Evolutionary conservation across 2,329 filamentous ascomycete genomes (phyloP).

Genomic region (Venturia asperata): DNA sequence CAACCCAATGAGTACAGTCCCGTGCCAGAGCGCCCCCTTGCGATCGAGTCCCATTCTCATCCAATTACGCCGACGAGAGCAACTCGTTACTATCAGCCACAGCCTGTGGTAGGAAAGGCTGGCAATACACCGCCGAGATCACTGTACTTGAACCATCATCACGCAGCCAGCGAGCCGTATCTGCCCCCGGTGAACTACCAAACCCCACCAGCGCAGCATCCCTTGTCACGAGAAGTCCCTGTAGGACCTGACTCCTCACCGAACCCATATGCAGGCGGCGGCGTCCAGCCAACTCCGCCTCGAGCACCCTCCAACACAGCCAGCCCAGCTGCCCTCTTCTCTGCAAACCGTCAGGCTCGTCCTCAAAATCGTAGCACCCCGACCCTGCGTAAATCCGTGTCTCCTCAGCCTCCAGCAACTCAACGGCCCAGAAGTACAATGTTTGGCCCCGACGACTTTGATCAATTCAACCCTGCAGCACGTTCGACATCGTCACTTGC

Average conservation of each 20-base stretch:
- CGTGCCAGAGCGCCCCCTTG: neutral
- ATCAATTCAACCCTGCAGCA: constrained; percentile 57
- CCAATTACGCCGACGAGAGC: constrained; percentile 11
- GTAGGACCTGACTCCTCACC: neutral
- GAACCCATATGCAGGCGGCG: neutral
- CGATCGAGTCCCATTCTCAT: constrained; percentile 4
- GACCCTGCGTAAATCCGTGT: constrained; percentile 63
- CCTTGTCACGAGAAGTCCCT: constrained; percentile 14
- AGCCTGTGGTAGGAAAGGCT: constrained; percentile 2
- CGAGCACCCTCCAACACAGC: neutral
- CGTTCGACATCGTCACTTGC: constrained; percentile 28
- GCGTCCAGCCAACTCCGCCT: neutral
- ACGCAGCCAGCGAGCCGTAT: constrained; percentile 13
- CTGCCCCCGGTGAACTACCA: constrained; percentile 12
- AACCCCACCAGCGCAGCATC: constrained; percentile 16
- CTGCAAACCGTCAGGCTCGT: constrained; percentile 13
- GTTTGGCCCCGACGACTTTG: constrained; percentile 70
- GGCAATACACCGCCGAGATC: neutral
- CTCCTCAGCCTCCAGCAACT: constrained; percentile 54
- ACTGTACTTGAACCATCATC: constrained; percentile 8
- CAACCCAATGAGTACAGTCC: neutral
- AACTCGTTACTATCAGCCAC: constrained; percentile 9
- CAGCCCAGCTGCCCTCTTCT: constrained; percentile 20
- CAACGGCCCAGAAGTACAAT: constrained; percentile 33
- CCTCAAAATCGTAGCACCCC: constrained; percentile 28